A percentile compares a stretch with the other conserved stretches of the same genome.
These are phyloP conservation scores for Backusella psychrophila DNA, from an alignment of 192 early-diverging fungal species.

Conservation along the genomic window DNA sequence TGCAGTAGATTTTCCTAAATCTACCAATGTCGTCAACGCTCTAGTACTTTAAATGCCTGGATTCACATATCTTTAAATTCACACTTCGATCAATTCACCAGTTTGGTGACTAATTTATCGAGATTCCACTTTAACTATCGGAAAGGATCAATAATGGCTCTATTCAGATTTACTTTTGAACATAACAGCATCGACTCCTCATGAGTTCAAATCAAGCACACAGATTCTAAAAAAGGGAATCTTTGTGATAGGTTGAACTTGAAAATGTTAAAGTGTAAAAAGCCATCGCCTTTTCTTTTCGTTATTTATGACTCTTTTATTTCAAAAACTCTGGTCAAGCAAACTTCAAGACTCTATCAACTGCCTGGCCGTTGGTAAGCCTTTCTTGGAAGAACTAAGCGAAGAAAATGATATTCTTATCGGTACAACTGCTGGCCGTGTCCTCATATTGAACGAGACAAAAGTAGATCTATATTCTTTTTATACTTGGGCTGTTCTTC, in stretches of 20 bases:
- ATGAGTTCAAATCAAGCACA: too few species aligned
- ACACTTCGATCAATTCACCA: too few species aligned
- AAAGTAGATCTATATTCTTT: slow-evolving; percentile 14
- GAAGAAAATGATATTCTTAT: slow-evolving; percentile 37
- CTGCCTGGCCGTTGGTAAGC: slow-evolving; percentile 33
- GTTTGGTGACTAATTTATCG: too few species aligned
- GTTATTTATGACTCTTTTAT: not conserved
- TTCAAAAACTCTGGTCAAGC: slow-evolving; percentile 21
- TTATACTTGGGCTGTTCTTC: not conserved
- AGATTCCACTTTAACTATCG: too few species aligned
- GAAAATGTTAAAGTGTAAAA: not conserved
- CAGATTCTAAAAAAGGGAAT: too few species aligned
- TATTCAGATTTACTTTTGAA: too few species aligned
- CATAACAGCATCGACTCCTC: too few species aligned
- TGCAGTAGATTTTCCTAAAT: too few species aligned
- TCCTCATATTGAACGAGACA: slow-evolving; percentile 33
- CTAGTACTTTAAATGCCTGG: too few species aligned
- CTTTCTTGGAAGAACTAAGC: slow-evolving; percentile 32
- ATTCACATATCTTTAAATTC: too few species aligned
- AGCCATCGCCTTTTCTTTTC: not conserved
- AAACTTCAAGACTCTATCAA: slow-evolving; percentile 31
- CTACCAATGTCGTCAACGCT: too few species aligned
- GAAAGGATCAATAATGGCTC: too few species aligned
- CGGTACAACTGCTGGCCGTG: slow-evolving; percentile 28
- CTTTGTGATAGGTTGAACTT: not conserved